Base-by-base conservation (phyloP, 371 early-diverging fungal genomes). In the Apophysomyces trapeziformis region DNA sequence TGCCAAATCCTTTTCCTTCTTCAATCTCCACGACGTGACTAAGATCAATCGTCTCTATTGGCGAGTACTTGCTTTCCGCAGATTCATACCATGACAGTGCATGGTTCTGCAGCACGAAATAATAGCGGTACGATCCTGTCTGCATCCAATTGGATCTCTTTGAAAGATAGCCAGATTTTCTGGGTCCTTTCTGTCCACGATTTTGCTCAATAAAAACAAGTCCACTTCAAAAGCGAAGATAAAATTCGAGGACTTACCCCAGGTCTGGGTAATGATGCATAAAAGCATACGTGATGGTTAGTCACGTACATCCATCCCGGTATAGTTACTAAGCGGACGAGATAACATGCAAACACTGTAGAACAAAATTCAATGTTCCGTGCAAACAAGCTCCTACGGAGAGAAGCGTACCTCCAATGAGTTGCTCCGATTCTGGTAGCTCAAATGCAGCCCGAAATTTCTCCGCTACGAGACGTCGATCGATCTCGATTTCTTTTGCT, bases 251-350 rank as follows among this genome's bases (percentile, higher is more conserved):
- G 32, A 21, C 54, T 26, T 50, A 50, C 54, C 21, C 21, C 54
- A n/a, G 54, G 21, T 18, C 71, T 45, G 1, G 88, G 90, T n/a
- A 93, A 74, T 7, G 83, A 71, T 46, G 91, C 89, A 68, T 89
- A 88, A 68, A 92, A 93, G 47, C 90, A 89, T 11, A 92, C 65
- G 61, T 84, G 83, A 8, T 74, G 67, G 12, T 84, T 72, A 1
- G 90, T 90, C 21, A 93, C 60, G 65, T 87, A 93, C 77, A 93
- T 70, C 70, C 84, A 82, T 7, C 93, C 93, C n/a, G 87, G 87
- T 37, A 91, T 68, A 43, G 90, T 76, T 1, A 92, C 88, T 13
- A 87, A 75, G 4, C 86, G 71, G n/a, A 90, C 77, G 8, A 92
- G 70, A 77, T 86, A 90, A 66, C 92, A 93, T 13, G 90, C 76